Percentiles rank a stretch among this genome's conserved stretches.
These are phyloP conservation scores for Cyamopsis tetragonoloba DNA, from an alignment of 306 rosid species.

Conservation along the genomic window DNA sequence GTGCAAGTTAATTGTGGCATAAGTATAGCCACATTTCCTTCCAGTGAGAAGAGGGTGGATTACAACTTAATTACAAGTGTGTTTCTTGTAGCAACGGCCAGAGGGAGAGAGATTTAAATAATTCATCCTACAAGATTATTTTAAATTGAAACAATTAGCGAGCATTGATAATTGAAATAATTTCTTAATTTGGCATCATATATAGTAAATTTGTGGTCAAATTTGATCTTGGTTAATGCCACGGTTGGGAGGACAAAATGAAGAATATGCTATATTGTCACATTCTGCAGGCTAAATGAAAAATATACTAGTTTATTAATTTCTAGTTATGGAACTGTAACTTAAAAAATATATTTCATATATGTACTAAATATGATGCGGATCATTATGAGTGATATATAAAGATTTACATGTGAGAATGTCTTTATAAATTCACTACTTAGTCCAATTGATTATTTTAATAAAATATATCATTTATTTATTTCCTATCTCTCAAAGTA, in stretches of 20 bases:
- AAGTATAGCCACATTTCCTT: neutral
- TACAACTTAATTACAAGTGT: neutral
- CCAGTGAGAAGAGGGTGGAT: neutral
- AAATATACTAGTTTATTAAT: no score
- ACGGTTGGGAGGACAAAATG: neutral
- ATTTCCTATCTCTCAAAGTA: neutral
- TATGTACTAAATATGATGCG: constrained; percentile 9
- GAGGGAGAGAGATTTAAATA: neutral
- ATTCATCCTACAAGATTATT: neutral
- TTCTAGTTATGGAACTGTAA: neutral
- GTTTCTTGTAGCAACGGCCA: constrained; percentile 3
- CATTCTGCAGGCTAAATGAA: constrained; percentile 6
- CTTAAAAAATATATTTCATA: neutral
- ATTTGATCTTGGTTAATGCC: neutral
- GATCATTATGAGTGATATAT: neutral
- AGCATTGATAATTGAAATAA: neutral
- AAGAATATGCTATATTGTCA: neutral
- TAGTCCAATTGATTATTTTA: constrained; percentile 17
- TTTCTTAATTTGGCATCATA: neutral
- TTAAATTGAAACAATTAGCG: neutral
- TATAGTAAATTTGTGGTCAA: neutral
- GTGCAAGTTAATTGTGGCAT: neutral
- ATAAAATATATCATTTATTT: neutral
- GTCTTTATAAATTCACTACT: constrained; percentile 17
- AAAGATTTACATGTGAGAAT: constrained; percentile 24